Conservation (phyloP, 768 basidiomycete genomes). For the Pisolithus microcarpus region DNA sequence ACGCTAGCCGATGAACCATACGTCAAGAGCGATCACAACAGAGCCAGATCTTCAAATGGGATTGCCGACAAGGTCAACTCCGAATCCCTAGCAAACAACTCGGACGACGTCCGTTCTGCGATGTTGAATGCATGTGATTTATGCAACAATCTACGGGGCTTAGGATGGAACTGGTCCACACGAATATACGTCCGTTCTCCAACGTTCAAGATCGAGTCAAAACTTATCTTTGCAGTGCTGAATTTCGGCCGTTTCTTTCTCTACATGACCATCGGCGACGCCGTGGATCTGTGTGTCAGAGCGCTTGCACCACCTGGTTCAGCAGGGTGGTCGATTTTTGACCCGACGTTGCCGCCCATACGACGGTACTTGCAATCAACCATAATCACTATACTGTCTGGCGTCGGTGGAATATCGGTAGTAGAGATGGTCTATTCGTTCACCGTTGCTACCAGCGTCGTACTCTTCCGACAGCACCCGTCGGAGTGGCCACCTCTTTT, state of each 20-base stretch:
- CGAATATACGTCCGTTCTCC: conserved; percentile 10
- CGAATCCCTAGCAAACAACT: neutral
- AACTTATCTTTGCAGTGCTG: conserved; percentile 10
- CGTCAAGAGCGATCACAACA: neutral
- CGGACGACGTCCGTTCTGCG: conserved; percentile 5
- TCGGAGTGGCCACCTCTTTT: conserved; percentile 61
- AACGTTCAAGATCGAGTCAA: conserved; percentile 14
- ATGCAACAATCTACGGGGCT: conserved; percentile 16
- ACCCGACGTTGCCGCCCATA: conserved; percentile 26
- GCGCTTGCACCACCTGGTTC: conserved; percentile 32
- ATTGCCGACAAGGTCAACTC: neutral
- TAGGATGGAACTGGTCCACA: conserved; percentile 21
- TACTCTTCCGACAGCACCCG: conserved; percentile 42
- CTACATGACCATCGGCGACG: conserved; percentile 6
- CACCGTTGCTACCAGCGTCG: conserved; percentile 36
- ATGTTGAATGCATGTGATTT: conserved; percentile 26
- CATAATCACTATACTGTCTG: conserved; percentile 35
- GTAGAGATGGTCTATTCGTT: conserved; percentile 40
- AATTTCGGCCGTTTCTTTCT: conserved; percentile 9
- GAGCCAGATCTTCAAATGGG: neutral
- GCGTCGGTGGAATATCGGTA: conserved; percentile 38
- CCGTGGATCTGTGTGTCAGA: neutral
- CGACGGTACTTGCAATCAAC: conserved; percentile 36
- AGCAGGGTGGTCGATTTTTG: conserved; percentile 33
- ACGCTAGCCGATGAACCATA: conserved; percentile 9